Base-by-base conservation (phyloP, 768 basidiomycete genomes). In the Suillus decipiens region DNA sequence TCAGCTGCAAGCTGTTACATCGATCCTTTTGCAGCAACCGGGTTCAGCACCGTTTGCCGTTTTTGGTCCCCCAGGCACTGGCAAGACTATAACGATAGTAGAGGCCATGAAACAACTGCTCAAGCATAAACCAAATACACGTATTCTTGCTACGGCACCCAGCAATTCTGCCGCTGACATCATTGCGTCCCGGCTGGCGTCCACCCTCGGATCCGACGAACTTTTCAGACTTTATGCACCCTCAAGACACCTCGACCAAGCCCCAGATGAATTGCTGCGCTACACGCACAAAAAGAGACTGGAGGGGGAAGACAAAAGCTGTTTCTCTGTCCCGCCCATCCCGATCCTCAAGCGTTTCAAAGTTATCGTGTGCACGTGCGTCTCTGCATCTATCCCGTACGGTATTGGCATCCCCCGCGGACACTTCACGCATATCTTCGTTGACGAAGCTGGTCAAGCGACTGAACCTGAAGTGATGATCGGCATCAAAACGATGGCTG, bases 401-500 rank as follows among this genome's bases (percentile, higher is more conserved):
- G 84, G 83, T 1, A 78, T 89, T 43, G 88, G 88, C 0, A 77
- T 90, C 50, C 74, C 80, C 0, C 76, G 81, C 1, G 89, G 89
- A 0, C 84, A 89, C 70, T 91, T 85, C 70, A 81, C 78, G 10
- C 87, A 90, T 64, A 86, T 91, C 15, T 87, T 90, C 69, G 73
- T 89, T 10, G 89, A 91, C 66, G 89, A 91, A 69, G 89, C 88
- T 0, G 89, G 87, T 0, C 89, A 91, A 67, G 87, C 88, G 2
- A 86, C 85, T 0, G 89, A 91, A 70, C 86, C 88, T 0, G 89
- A 90, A 70, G 79, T 79, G 0, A 86, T 89, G 73, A 79, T 89
- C 17, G 73, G 84, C 0, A 82, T 90, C 74, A 86, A 86, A 74
- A 85, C 83, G 1, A 78, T 89, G 72, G 83, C 86, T 0, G 78